Conservation (phyloP, 192 early-diverging fungal genomes). For the Coemansia furcata region DNA sequence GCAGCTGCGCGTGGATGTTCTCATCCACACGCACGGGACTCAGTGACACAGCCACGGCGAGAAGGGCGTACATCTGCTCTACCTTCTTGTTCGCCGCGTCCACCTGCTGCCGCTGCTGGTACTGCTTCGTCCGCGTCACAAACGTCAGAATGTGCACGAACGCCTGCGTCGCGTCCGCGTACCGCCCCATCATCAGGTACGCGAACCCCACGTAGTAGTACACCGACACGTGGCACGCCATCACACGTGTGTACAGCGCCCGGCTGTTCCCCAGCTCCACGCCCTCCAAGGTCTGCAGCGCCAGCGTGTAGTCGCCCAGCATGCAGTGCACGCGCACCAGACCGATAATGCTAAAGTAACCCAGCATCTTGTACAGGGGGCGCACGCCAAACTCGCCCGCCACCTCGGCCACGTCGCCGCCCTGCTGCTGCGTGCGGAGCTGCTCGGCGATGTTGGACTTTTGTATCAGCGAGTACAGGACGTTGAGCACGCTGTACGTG, state of each 20-base stretch:
- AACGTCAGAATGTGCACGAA: conserved; percentile 89
- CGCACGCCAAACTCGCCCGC: conserved; percentile 86
- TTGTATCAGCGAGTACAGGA: conserved; percentile 92
- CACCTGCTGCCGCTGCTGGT: conserved; percentile 89
- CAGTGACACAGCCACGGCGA: conserved; percentile 86
- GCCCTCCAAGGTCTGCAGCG: conserved; percentile 95
- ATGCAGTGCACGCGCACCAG: conserved; percentile 93
- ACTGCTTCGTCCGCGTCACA: conserved; percentile 90
- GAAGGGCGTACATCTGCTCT: conserved; percentile 94
- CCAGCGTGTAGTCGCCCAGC: conserved; percentile 93
- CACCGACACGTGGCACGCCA: conserved; percentile 95
- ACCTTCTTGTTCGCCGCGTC: conserved; percentile 89
- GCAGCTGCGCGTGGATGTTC: conserved; percentile 79
- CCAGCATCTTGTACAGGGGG: conserved; percentile 94
- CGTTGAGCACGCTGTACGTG: conserved; percentile 94
- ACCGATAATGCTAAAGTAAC: conserved; percentile 94
- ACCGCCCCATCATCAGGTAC: conserved; percentile 98
- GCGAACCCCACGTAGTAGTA: conserved; percentile 98
- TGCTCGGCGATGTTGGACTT: conserved; percentile 95
- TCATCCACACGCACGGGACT: conserved; percentile 95
- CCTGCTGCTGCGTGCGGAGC: conserved; percentile 83
- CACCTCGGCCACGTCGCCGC: conserved; percentile 83
- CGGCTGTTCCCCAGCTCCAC: conserved; percentile 88
- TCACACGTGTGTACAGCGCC: conserved; percentile 91
- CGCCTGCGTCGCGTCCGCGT: conserved; percentile 90